Conservation (phyloP, 2,329 filamentous ascomycete species). For the Pseudogymnoascus sp. region DNA sequence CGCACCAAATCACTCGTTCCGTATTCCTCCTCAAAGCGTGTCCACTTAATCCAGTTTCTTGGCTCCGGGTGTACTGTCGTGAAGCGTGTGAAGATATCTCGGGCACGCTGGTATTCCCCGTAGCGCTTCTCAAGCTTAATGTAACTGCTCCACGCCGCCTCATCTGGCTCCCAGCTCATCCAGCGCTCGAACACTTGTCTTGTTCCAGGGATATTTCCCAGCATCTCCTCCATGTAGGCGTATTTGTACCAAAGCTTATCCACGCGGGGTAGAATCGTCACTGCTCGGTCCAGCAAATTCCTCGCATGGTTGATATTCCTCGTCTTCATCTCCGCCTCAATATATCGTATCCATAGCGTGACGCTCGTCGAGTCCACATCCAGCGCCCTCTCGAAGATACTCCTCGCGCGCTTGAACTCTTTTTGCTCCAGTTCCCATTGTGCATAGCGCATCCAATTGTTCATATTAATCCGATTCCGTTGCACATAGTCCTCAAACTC, state of each 20-base stretch:
- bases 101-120: slow-evolving; percentile 80
- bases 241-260: slow-evolving; percentile 99
- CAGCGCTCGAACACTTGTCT: slow-evolving; percentile 93
- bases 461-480: slow-evolving; percentile 89
- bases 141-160: slow-evolving; percentile 90
- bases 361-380: slow-evolving; percentile 86
- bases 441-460: slow-evolving; percentile 98
- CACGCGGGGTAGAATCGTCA: slow-evolving; percentile 79
- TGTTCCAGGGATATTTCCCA: slow-evolving; percentile 87
- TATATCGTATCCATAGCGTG: slow-evolving; percentile 82
- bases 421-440: slow-evolving; percentile 98
- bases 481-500: slow-evolving; percentile 98
- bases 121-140: slow-evolving; percentile 97
- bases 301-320: slow-evolving; percentile 95
- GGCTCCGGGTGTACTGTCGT: slow-evolving; percentile 90
- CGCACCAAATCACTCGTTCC: slow-evolving; percentile 86
- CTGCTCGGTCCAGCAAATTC: slow-evolving; percentile 89
- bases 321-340: slow-evolving; percentile 92
- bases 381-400: slow-evolving; percentile 88
- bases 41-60: slow-evolving; percentile 98
- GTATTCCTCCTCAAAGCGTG: slow-evolving; percentile 91
- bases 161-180: slow-evolving; percentile 97
- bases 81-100: slow-evolving; percentile 82
- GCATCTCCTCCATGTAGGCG: slow-evolving; percentile 96
- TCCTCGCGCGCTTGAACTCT: slow-evolving; percentile 84